Base-by-base conservation (phyloP, 345 rosid species). In the Hibiscus mutabilis region DNA sequence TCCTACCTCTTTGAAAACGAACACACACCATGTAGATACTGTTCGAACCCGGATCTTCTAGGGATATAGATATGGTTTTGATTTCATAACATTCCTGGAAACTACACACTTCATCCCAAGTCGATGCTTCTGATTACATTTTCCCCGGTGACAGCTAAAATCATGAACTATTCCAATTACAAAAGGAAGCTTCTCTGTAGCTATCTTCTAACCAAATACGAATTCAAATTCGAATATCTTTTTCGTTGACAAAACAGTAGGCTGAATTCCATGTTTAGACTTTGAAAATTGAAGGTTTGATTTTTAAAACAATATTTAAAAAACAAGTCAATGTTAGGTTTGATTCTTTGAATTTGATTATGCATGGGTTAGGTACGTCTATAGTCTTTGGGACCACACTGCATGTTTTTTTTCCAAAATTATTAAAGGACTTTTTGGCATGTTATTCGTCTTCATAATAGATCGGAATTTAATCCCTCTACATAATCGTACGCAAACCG, bases 291-390 rank as follows among this genome's bases (percentile, higher is more conserved):
- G 42, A 31, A 60, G 14, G 4, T 58, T 58, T 58, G 4, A 27
- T 21, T 42, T 37, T 64, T 22, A 4, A 42, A 4, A 42, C 31
- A 42, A 40, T 64, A 2, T 19, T 0, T 1, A 33, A 63, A 18
- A 11, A 24, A 21, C 35, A 65, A 65, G 69, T 65, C 69, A 65
- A 65, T 65, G 68, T 65, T 44, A 65, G 69, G 69, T 22, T 44
- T 13, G 69, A 42, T 65, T 42, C 55, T 13, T 22, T 65, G 69
- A 42, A 42, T 64, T 64, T 3, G 19, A 65, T 40, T 14, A 44
- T 22, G 0, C 3, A 40, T 19, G 52, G 69, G 35, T 65, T 65
- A 22, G 69, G 55, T 44, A 44, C 46, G 55, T 42, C 42, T 37
- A 37, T 7, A 35, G 10, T 37, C 52, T 21, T 12, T 40, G 31